Percentiles rank a stretch among this genome's conserved stretches.
phyloP scores from a whole-genome alignment of 2,329 filamentous ascomycete species.

The Hypoxylon sp. region DNA sequence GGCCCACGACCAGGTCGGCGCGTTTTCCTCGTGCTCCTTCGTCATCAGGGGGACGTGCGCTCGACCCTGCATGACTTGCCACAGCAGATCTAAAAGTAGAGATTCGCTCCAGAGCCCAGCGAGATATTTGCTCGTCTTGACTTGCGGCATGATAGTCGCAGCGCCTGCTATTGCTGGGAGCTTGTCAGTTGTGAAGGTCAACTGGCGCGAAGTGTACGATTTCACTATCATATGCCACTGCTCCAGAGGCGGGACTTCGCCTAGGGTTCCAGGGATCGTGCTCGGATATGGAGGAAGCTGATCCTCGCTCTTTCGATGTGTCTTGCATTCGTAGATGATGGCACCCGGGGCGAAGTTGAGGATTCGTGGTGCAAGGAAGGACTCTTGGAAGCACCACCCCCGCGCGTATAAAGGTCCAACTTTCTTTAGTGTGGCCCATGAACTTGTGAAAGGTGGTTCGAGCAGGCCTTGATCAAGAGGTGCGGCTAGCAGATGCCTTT shows the following conservation, averaged over 20 bases:
- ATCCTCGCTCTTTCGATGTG: constrained; percentile 31
- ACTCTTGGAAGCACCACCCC: constrained; percentile 33
- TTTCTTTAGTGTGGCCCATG: constrained; percentile 30
- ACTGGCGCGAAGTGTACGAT: constrained; percentile 30
- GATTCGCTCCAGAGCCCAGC: constrained; percentile 30
- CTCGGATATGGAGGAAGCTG: constrained; percentile 27
- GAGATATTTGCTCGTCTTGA: constrained; percentile 19
- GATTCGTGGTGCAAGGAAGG: constrained; percentile 25
- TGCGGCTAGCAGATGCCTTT: constrained; percentile 28
- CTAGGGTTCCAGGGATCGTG: constrained; percentile 20
- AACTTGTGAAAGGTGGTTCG: constrained; percentile 27
- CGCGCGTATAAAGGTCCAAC: constrained; percentile 28
- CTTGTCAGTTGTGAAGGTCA: constrained; percentile 28
- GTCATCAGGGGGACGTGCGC: constrained; percentile 22
- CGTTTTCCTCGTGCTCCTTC: constrained; percentile 21
- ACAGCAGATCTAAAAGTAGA: constrained; percentile 26
- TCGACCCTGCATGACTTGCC: constrained; percentile 31
- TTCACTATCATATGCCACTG: constrained; percentile 31
- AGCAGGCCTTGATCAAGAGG: constrained; percentile 29
- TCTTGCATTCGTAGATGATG: constrained; percentile 31
- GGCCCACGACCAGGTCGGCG: constrained; percentile 28
- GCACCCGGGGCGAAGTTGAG: constrained; percentile 26
- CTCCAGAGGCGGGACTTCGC: constrained; percentile 16
- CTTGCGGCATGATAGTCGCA: constrained; percentile 26
- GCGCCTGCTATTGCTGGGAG: constrained; percentile 31